phyloP scores from a whole-genome alignment of 1,284 basidiomycete genomes.

The Cryptococcus jaspeensis region DNA sequence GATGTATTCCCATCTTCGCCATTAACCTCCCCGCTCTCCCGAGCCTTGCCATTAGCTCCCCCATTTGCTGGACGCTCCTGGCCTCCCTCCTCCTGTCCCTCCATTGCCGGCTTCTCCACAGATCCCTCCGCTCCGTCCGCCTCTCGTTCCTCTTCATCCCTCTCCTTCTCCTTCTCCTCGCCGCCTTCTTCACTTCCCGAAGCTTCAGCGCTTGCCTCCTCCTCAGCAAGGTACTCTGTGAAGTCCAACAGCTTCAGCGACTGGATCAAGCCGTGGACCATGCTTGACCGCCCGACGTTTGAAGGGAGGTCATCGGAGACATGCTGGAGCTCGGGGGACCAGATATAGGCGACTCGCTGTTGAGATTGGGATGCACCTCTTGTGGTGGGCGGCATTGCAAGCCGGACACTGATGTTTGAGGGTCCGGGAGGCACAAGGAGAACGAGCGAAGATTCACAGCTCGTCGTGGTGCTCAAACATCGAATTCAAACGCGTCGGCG shows the following conservation, averaged over 20 bases:
- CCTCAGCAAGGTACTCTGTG: constrained; percentile 50
- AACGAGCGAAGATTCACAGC: too few species aligned
- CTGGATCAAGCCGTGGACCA: constrained; percentile 72
- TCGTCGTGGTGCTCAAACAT: too few species aligned
- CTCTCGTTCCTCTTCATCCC: background rate
- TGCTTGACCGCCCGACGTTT: constrained; percentile 71
- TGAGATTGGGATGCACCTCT: too few species aligned
- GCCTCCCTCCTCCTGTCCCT: background rate
- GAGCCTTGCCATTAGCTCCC: background rate
- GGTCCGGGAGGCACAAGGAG: too few species aligned
- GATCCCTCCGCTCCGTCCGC: background rate
- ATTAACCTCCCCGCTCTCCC: background rate
- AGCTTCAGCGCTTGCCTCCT: constrained; percentile 46
- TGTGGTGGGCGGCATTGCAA: too few species aligned
- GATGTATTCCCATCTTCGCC: background rate
- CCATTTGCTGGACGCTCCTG: background rate
- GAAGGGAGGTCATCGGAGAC: constrained; percentile 64
- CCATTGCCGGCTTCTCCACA: background rate
- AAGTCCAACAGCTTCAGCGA: constrained; percentile 59
- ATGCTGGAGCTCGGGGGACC: constrained; percentile 35
- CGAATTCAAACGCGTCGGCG: too few species aligned
- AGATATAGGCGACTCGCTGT: constrained; percentile 29
- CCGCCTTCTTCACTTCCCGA: background rate
- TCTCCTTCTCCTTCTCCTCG: background rate
- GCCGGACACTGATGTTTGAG: too few species aligned